Percentiles rank a stretch among this genome's conserved stretches.
Evolutionary conservation across 2,329 filamentous ascomycete genomes (phyloP).

Genomic region (Dryadomyces sulphureus): DNA sequence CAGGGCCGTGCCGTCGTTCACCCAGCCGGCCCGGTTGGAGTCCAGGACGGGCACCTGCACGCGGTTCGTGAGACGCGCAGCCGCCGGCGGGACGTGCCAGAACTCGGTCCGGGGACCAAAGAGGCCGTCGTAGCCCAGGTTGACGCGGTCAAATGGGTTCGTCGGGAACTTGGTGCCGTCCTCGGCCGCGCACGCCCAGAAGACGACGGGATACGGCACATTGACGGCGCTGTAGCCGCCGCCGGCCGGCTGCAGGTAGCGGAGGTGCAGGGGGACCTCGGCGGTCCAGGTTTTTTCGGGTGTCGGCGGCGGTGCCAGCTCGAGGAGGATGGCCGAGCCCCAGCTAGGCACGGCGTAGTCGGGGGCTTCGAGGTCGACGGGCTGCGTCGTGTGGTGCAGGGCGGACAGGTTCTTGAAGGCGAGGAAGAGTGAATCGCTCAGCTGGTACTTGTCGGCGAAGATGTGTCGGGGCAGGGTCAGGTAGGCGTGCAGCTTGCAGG

Average conservation of each 20-base stretch:
- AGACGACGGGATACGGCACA: slow-evolving; percentile 71
- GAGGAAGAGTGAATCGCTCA: slow-evolving; percentile 62
- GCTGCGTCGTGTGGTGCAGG: slow-evolving; percentile 54
- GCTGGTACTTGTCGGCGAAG: slow-evolving; percentile 80
- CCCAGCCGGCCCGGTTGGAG: slow-evolving; percentile 31
- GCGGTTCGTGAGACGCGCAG: slow-evolving; percentile 23
- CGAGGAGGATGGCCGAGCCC: slow-evolving; percentile 67
- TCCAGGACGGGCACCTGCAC: slow-evolving; percentile 53
- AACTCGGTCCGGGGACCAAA: slow-evolving; percentile 69
- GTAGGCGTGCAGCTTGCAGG: slow-evolving; percentile 63
- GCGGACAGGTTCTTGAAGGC: slow-evolving; percentile 62
- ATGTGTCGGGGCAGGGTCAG: slow-evolving; percentile 67
- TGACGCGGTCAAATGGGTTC: slow-evolving; percentile 75
- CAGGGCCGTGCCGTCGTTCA: slow-evolving; percentile 39
- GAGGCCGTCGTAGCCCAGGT: slow-evolving; percentile 72
- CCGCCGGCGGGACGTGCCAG: slow-evolving; percentile 50
- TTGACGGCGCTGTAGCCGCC: slow-evolving; percentile 38
- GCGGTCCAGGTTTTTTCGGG: slow-evolving; percentile 39
- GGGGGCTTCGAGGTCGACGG: slow-evolving; percentile 82
- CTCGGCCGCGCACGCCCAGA: slow-evolving; percentile 72
- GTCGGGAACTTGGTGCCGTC: slow-evolving; percentile 51
- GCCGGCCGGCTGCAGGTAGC: slow-evolving; percentile 55
- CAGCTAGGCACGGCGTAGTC: slow-evolving; percentile 62
- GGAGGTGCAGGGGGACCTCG: slow-evolving; percentile 69
- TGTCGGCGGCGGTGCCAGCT: slow-evolving; percentile 38